Evolutionary conservation across 1,139 yeast species (phyloP).

Genomic region (Yamadazyma sp.): DNA sequence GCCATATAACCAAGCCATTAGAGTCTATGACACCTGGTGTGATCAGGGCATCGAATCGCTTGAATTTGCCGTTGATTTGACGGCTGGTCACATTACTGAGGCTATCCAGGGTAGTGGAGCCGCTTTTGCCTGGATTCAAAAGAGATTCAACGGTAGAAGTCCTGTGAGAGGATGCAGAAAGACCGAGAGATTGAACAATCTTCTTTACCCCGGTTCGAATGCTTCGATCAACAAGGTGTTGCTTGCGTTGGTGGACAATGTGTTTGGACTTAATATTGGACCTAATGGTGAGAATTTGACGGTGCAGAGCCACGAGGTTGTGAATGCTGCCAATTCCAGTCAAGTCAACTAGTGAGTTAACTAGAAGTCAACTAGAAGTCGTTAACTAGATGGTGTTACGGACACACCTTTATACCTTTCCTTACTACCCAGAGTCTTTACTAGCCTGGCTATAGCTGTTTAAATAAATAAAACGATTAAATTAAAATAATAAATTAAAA

Average conservation of each 20-base stretch:
- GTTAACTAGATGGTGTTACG: too few species aligned
- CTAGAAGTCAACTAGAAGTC: too few species aligned
- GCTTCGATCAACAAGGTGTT: constrained; percentile 6
- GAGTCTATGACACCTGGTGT: constrained; percentile 34
- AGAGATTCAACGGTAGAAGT: constrained; percentile 19
- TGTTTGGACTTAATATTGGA: constrained; percentile 15
- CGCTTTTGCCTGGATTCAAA: constrained; percentile 27
- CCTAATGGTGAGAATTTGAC: constrained; percentile 18
- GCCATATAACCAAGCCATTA: constrained; percentile 24
- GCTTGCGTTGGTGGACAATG: constrained; percentile 10
- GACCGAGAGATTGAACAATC: constrained; percentile 22
- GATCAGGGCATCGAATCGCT: constrained; percentile 28
- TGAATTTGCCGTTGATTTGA: constrained; percentile 25
- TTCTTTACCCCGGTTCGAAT: constrained; percentile 23
- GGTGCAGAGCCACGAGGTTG: constrained; percentile 1
- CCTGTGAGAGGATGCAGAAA: constrained; percentile 30
- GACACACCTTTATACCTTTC: too few species aligned
- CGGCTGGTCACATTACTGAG: constrained; percentile 31
- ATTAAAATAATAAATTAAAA: too few species aligned
- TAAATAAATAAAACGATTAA: too few species aligned
- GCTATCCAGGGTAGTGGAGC: constrained; percentile 29
- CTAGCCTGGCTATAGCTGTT: too few species aligned
- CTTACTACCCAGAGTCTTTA: too few species aligned
- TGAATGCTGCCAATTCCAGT: too few species aligned
- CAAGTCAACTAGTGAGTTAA: too few species aligned